phyloP scores from a whole-genome alignment of 2,329 filamentous ascomycete species.

The Metarhizium rileyi region DNA sequence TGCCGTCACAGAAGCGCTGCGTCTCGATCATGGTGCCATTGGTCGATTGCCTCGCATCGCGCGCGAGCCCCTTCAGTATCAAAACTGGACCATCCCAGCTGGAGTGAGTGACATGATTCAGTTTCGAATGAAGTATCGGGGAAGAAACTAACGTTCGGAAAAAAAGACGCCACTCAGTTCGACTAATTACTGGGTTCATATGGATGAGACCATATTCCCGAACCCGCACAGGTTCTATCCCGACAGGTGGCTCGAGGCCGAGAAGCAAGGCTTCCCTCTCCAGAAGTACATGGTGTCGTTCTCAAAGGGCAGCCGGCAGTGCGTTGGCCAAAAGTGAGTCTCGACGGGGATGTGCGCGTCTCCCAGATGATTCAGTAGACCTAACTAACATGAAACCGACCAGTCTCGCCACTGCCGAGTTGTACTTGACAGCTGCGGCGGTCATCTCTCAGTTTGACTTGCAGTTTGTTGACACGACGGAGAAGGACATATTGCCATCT shows the following conservation, averaged over 20 bases:
- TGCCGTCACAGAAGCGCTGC: constrained; percentile 10
- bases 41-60: not conserved
- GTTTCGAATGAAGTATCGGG: too few species aligned
- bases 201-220: constrained; percentile 14
- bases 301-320: constrained; percentile 13
- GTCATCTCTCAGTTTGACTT: not conserved
- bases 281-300: constrained; percentile 13
- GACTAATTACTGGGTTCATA: constrained; percentile 20
- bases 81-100: not conserved
- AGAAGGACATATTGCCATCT: not conserved
- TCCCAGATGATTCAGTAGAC: too few species aligned
- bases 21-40: not conserved
- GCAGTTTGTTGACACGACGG: not conserved
- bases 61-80: not conserved
- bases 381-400: not conserved
- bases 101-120: constrained; percentile 18
- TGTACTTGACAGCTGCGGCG: not conserved
- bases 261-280: not conserved
- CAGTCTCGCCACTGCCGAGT: not conserved
- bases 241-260: constrained; percentile 15
- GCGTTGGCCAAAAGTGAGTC: constrained; percentile 14
- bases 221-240: constrained; percentile 15
- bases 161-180: constrained; percentile 24
- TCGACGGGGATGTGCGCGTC: not conserved
- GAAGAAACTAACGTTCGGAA: constrained; percentile 14